A percentile compares a stretch with the other conserved stretches of the same genome.
These are phyloP conservation scores for Evansstolkia leycettana DNA, from an alignment of 495 filamentous ascomycete species.

Conservation along the genomic window DNA sequence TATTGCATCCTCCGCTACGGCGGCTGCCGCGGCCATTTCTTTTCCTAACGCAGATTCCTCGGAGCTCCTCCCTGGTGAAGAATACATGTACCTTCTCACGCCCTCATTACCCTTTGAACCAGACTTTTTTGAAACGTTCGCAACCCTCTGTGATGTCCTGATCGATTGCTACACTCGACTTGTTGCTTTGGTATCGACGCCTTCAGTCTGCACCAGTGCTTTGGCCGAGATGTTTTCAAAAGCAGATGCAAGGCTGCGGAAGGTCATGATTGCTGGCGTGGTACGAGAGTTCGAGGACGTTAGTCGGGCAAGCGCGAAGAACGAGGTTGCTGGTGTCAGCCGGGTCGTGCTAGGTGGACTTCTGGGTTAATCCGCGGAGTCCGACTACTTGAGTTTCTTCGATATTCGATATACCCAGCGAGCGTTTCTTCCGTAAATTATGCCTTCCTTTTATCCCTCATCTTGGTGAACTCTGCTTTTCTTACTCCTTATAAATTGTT, in stretches of 20 bases:
- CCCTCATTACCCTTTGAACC: slow-evolving; percentile 93
- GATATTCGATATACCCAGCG: too few relatives aligned
- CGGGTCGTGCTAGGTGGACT: slow-evolving; percentile 84
- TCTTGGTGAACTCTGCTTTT: too few relatives aligned
- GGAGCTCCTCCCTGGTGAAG: slow-evolving; percentile 52
- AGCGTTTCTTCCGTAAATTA: too few relatives aligned
- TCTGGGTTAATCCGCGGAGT: slow-evolving; percentile 44
- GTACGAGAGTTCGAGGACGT: slow-evolving; percentile 90
- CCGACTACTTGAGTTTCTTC: slow-evolving; percentile 1
- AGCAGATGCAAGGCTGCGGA: slow-evolving; percentile 72
- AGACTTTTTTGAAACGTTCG: slow-evolving; percentile 93
- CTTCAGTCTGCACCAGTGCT: slow-evolving; percentile 53
- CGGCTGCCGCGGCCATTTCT: slow-evolving; percentile 28
- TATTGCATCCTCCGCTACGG: slow-evolving; percentile 23
- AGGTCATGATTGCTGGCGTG: slow-evolving; percentile 72
- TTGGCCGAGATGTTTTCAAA: slow-evolving; percentile 72
- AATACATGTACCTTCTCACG: slow-evolving; percentile 79
- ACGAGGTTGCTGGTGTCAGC: slow-evolving; percentile 70
- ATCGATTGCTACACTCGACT: slow-evolving; percentile 85
- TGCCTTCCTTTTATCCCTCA: too few relatives aligned
- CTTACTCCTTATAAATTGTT: too few relatives aligned
- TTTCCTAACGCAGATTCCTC: slow-evolving; percentile 40
- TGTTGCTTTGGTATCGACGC: slow-evolving; percentile 53
- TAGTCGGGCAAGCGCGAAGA: slow-evolving; percentile 58
- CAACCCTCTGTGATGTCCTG: slow-evolving; percentile 91